Percentiles rank a stretch among this genome's conserved stretches.
Conservation (phyloP, 306 rosid genomes). For the Pueraria montana region DNA sequence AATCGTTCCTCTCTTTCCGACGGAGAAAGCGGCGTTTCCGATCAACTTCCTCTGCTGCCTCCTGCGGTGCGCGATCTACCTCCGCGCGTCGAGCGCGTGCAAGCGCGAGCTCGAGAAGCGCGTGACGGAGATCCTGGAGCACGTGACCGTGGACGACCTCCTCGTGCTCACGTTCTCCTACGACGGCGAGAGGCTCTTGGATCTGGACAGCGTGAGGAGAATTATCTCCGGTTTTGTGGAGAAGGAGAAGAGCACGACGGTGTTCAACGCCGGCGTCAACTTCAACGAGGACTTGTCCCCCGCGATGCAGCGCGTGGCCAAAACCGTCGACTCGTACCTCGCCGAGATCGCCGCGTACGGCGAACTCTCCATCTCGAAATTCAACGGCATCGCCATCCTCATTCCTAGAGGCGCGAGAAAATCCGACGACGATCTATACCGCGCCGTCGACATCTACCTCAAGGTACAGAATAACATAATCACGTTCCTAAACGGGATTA, state of each 20-base stretch:
- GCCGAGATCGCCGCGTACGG: constrained; percentile 67
- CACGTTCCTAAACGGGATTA: neutral
- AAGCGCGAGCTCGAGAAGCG: constrained; percentile 80
- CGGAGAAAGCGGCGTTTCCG: constrained; percentile 79
- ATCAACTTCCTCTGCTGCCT: constrained; percentile 89
- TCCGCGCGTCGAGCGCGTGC: constrained; percentile 62
- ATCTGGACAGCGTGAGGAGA: constrained; percentile 77
- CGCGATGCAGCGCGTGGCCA: constrained; percentile 68
- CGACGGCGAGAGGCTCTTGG: constrained; percentile 87
- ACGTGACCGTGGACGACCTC: constrained; percentile 79
- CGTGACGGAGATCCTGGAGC: constrained; percentile 70
- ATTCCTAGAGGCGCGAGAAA: constrained; percentile 73
- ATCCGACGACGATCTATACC: constrained; percentile 83
- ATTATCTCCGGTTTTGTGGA: constrained; percentile 74
- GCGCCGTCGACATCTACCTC: constrained; percentile 81
- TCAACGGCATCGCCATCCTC: constrained; percentile 74
- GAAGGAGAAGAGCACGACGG: constrained; percentile 73
- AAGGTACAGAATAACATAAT: constrained; percentile 56
- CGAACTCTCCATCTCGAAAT: constrained; percentile 75
- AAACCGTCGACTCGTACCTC: constrained; percentile 68
- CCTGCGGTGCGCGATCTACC: constrained; percentile 80
- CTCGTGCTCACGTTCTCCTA: constrained; percentile 73
- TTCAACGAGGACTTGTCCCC: constrained; percentile 63
- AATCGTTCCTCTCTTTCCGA: constrained; percentile 70
- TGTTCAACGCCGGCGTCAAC: constrained; percentile 66